These are phyloP conservation scores for Desmodesmus armatus DNA, from an alignment of 139 green algal genomes.

Conservation along the genomic window DNA sequence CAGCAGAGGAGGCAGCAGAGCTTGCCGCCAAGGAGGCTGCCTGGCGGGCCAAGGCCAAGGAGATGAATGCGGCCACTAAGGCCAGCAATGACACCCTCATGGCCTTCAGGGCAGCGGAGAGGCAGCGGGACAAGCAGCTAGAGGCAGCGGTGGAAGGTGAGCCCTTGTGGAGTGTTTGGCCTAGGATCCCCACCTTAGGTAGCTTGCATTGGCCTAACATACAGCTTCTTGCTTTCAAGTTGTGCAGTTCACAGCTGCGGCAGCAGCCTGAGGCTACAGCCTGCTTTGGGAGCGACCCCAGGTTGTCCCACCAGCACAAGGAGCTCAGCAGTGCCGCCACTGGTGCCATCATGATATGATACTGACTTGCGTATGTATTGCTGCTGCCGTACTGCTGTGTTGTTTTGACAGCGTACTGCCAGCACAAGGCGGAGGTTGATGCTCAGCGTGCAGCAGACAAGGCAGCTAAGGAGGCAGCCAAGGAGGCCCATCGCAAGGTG, in stretches of 20 bases:
- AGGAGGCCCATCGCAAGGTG: constrained; percentile 49
- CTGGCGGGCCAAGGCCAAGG: constrained; percentile 29
- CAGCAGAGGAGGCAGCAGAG: constrained; percentile 58
- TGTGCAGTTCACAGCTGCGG: too few relatives aligned
- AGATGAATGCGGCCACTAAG: constrained; percentile 59
- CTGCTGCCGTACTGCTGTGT: not conserved
- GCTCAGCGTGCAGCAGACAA: constrained; percentile 38
- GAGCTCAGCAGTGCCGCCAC: too few relatives aligned
- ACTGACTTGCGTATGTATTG: not conserved
- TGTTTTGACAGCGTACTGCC: constrained; percentile 36
- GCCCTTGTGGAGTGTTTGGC: not conserved
- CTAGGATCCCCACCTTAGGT: too few relatives aligned
- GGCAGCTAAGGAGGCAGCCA: constrained; percentile 50
- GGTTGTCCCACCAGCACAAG: too few relatives aligned
- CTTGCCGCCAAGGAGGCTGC: constrained; percentile 55
- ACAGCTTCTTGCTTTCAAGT: too few relatives aligned
- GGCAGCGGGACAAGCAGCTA: constrained; percentile 56
- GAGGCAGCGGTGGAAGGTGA: constrained; percentile 62
- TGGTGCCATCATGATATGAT: too few relatives aligned
- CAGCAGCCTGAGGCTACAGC: too few relatives aligned
- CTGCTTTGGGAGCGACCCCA: not conserved
- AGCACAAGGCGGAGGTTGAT: constrained; percentile 37
- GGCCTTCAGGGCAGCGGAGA: constrained; percentile 65
- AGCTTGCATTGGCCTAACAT: too few relatives aligned
- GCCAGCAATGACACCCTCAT: constrained; percentile 67